Evolutionary conservation across 164 flowering plant species (phyloP).

Genomic region (Magnolia kwangsiensis): DNA sequence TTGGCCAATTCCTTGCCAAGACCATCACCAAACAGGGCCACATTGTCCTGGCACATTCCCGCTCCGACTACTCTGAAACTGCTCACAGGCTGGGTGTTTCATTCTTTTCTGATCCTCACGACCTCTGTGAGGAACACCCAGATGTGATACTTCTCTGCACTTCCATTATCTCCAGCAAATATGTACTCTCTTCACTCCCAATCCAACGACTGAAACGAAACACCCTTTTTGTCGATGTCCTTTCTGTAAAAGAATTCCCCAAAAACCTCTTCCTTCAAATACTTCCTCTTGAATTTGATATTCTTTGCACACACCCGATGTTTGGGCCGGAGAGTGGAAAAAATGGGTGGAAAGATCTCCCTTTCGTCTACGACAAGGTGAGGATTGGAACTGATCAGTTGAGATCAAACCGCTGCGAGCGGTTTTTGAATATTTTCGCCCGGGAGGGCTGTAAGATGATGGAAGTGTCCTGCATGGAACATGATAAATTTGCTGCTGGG

Average conservation of each 20-base stretch:
- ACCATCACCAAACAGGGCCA: constrained; percentile 67
- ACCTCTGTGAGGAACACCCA: constrained; percentile 80
- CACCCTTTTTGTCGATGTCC: constrained; percentile 75
- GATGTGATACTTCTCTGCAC: constrained; percentile 52
- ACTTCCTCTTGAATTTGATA: constrained; percentile 59
- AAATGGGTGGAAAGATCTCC: constrained; percentile 48
- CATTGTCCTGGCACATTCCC: constrained; percentile 64
- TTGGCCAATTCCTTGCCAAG: constrained; percentile 75
- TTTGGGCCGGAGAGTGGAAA: constrained; percentile 81
- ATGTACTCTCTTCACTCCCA: constrained; percentile 49
- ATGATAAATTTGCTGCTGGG: constrained; percentile 65
- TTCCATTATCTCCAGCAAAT: constrained; percentile 48
- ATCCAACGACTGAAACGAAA: constrained; percentile 48
- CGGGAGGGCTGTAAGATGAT: constrained; percentile 76
- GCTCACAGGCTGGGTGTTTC: constrained; percentile 49
- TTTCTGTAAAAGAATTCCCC: constrained; percentile 81
- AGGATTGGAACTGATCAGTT: constrained; percentile 54
- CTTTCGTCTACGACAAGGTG: constrained; percentile 71
- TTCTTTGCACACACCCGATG: constrained; percentile 84
- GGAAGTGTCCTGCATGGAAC: constrained; percentile 82
- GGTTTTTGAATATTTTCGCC: constrained; percentile 48
- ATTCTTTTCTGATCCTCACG: constrained; percentile 51
- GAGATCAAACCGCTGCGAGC: constrained; percentile 39
- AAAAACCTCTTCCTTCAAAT: constrained; percentile 35
- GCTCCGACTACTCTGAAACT: constrained; percentile 43